These are phyloP conservation scores for Solidago caesia DNA, from an alignment of 129 eudicot species.

Conservation along the genomic window DNA sequence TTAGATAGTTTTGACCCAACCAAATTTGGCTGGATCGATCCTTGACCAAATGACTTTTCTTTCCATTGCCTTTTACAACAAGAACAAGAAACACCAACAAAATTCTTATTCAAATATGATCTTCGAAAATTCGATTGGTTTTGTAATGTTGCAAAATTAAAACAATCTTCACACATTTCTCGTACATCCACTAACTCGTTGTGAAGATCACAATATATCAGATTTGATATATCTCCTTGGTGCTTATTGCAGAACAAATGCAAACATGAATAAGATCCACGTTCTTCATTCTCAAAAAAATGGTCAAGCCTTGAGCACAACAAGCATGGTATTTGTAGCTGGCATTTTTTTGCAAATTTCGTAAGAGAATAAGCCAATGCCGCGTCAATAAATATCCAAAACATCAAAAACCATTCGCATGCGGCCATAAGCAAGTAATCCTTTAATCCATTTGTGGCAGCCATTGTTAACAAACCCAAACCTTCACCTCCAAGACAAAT, in stretches of 20 bases:
- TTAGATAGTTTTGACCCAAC: constrained; percentile 48
- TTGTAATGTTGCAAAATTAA: constrained; percentile 43
- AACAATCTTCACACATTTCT: constrained; percentile 71
- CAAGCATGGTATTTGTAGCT: constrained; percentile 61
- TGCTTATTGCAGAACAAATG: constrained; percentile 60
- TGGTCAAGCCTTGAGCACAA: constrained; percentile 75
- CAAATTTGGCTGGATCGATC: constrained; percentile 35
- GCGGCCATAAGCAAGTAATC: constrained; percentile 45
- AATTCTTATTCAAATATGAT: constrained; percentile 31
- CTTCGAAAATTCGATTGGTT: constrained; percentile 36
- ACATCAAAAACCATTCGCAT: constrained; percentile 88
- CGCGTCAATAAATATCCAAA: constrained; percentile 69
- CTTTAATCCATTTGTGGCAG: constrained; percentile 50
- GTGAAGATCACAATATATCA: constrained; percentile 61
- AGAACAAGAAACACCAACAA: constrained; percentile 45
- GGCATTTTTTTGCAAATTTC: constrained; percentile 66
- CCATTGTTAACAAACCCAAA: constrained; percentile 40
- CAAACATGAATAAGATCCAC: constrained; percentile 40
- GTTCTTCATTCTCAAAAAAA: constrained; percentile 45
- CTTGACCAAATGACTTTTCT: constrained; percentile 52
- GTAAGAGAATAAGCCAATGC: constrained; percentile 54
- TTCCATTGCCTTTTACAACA: constrained; percentile 66
- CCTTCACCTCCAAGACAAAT: constrained; percentile 24
- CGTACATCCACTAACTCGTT: constrained; percentile 57
- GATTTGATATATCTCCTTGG: constrained; percentile 54